Percentiles rank a stretch among this genome's conserved stretches.
Conservation (phyloP, 1,284 basidiomycete species). For the Sporisorium sorghi region DNA sequence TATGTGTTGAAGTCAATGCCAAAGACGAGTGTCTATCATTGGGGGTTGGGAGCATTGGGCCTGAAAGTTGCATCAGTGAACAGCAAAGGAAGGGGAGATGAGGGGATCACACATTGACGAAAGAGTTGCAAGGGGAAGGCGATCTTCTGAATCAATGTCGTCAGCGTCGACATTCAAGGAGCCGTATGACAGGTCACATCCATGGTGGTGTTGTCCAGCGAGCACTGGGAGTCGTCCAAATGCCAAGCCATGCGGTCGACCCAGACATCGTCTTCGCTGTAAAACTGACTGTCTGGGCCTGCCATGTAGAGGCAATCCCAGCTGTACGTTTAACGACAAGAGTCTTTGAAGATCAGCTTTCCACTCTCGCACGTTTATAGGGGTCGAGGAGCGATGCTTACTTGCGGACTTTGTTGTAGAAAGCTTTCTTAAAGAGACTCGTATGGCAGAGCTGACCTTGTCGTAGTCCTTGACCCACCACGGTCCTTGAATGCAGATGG, state of each 20-base stretch:
- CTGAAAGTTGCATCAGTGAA: no score
- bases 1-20: no score
- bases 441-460: slow-evolving; percentile 9
- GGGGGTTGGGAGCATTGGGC: no score
- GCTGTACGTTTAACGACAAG: background rate
- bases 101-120: no score
- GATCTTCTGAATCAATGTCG: no score
- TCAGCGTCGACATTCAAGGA: no score
- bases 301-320: slow-evolving; percentile 25
- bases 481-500: slow-evolving; percentile 10
- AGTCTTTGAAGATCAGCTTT: background rate
- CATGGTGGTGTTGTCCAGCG: slow-evolving; percentile 14
- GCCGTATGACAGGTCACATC: slow-evolving; percentile 25
- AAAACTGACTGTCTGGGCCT: slow-evolving; percentile 17
- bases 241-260: slow-evolving; percentile 7
- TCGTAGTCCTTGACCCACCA: slow-evolving; percentile 20
- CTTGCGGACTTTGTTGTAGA: background rate
- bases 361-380: background rate
- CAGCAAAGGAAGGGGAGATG: no score
- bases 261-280: slow-evolving; percentile 7
- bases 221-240: slow-evolving; percentile 12
- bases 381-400: background rate
- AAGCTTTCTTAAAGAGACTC: slow-evolving; percentile 2
- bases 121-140: no score
- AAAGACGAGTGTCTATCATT: no score